Evolutionary conservation across 164 flowering plant species (phyloP), one percentile per base, ranked within the genome.

Genomic region (Protea cynaroides): DNA sequence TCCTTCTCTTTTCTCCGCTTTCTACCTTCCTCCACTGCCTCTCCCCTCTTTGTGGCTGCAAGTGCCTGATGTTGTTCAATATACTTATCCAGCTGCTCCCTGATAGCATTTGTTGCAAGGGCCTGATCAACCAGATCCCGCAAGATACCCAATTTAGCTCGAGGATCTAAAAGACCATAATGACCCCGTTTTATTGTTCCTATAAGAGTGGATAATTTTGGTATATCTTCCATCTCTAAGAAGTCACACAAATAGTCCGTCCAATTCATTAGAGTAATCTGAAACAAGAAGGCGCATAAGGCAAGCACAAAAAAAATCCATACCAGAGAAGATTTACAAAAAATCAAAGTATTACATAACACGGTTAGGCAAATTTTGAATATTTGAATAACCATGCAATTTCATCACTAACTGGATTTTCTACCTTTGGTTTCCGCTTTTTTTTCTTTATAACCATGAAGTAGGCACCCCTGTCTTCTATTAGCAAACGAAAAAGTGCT

Each of bases 181-280:
- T 85, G 93, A 13, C 97, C 97, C 55, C 97, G 76, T 76, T 73
- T 87, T 56, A 94, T 87, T 29, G 92, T 91, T 60, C 85, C 61
- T 49, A 75, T 62, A 63, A 76, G 54, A 50, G 74, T 52, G 25
- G 81, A 62, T 37, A 87, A 58, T 65, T 85, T 86, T 62, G 80
- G 76, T 72, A 63, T 64, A 44, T 82, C 81, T 61, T 68, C 70
- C 81, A 82, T 76, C 70, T 91, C 97, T 64, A 94, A 56, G 78
- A 91, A 91, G 78, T 88, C 93, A 74, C 88, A 91, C 61, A 94
- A 65, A 72, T 82, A 89, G 17, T 94, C 97, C 22, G 81, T 71
- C 98, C 98, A 94, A 51, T 68, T 94, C 60, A 82, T 25, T 38
- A 79, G 47, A 17, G 97, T 83, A 56, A 94, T 86, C 98, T 94